Evolutionary conservation across 805 yeast species (phyloP).

Genomic region (Isabelozyma gotoi): DNA sequence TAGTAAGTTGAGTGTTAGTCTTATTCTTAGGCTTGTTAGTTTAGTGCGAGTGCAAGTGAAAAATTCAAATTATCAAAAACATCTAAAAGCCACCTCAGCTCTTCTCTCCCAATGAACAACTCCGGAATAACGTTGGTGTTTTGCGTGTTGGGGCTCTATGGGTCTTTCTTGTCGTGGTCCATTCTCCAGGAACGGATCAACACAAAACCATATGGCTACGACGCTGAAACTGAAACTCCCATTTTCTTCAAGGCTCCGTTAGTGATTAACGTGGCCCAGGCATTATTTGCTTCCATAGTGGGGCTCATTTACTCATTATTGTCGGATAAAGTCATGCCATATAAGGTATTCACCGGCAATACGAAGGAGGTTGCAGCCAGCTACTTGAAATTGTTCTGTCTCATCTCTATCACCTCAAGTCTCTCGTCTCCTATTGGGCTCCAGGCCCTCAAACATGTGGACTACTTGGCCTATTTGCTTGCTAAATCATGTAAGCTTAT

Average conservation of each 20-base stretch:
- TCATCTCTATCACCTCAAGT: slow-evolving; percentile 74
- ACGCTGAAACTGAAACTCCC: slow-evolving; percentile 29
- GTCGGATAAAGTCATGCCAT: slow-evolving; percentile 27
- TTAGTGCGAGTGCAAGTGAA: too few species aligned
- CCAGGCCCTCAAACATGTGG: slow-evolving; percentile 76
- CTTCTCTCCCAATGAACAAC: neutral
- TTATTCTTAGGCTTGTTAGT: too few species aligned
- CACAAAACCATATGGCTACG: slow-evolving; percentile 64
- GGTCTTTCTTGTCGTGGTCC: slow-evolving; percentile 89
- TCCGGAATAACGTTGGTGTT: slow-evolving; percentile 21
- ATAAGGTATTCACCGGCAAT: slow-evolving; percentile 32
- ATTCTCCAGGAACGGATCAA: slow-evolving; percentile 86
- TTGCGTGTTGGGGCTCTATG: slow-evolving; percentile 68
- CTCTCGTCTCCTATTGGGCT: slow-evolving; percentile 83
- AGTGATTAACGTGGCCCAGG: slow-evolving; percentile 74
- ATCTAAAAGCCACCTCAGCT: too few species aligned
- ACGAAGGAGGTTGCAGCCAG: slow-evolving; percentile 11
- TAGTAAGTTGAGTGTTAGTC: too few species aligned
- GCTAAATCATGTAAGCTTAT: slow-evolving; percentile 93
- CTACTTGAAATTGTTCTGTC: slow-evolving; percentile 36
- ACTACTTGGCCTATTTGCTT: slow-evolving; percentile 76
- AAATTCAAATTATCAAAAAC: too few species aligned
- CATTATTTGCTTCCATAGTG: slow-evolving; percentile 65
- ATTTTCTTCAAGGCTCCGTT: slow-evolving; percentile 72
- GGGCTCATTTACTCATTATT: slow-evolving; percentile 59